Percentiles rank a stretch among this genome's conserved stretches.
Evolutionary conservation across 331 rosid genomes (phyloP).

Genomic region (Saraca asoca): DNA sequence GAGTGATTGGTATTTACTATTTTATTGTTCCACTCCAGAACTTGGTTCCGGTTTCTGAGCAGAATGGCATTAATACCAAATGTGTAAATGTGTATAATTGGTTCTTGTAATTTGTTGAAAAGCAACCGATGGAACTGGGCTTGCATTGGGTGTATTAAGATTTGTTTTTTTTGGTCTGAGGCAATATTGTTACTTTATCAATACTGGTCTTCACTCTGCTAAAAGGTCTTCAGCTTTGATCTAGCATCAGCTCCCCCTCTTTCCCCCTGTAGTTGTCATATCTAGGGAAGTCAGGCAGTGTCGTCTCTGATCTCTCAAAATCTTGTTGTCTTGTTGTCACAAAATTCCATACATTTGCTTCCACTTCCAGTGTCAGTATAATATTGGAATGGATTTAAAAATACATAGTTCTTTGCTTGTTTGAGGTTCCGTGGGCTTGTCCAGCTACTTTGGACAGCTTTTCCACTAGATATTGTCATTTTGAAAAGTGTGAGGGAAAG

Average conservation of each 20-base stretch:
- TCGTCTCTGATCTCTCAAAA: not conserved
- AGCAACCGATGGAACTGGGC: not conserved
- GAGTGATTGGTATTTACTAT: not conserved
- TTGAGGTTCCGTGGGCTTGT: too few species aligned
- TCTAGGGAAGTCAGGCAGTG: not conserved
- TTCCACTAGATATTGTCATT: too few species aligned
- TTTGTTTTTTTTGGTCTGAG: constrained; percentile 5
- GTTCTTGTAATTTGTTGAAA: not conserved
- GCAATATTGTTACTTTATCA: not conserved
- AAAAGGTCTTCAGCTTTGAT: too few species aligned
- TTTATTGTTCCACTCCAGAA: not conserved
- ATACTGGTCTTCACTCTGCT: too few species aligned
- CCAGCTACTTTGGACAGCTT: too few species aligned
- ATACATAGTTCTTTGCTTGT: too few species aligned
- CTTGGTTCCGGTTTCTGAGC: not conserved
- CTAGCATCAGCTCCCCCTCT: too few species aligned
- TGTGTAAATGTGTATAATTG: not conserved
- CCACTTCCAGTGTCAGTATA: not conserved
- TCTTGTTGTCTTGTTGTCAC: constrained; percentile 2
- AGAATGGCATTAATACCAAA: not conserved
- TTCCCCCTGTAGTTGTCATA: not conserved
- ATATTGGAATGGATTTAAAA: too few species aligned
- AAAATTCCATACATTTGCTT: not conserved
- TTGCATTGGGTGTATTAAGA: not conserved
- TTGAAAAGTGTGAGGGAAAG: too few species aligned